Base-by-base conservation (phyloP, 2,329 filamentous ascomycete species). In the Amauroascus verrucosus region DNA sequence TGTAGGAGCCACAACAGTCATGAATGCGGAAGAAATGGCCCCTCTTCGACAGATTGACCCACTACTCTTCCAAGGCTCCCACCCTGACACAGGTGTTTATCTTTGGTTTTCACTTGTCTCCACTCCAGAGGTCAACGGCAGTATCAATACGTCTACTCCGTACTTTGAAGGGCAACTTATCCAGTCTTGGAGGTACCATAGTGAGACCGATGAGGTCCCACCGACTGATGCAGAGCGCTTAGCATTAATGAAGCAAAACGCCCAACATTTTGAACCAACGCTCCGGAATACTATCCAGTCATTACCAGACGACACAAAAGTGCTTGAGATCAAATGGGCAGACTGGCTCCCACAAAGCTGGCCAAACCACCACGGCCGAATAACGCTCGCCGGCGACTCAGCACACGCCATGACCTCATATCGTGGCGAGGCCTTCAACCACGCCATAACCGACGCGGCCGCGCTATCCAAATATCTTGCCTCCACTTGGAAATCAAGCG, bases 31-130 rank as follows among this genome's bases (percentile, higher is more conserved):
- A 22, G 69, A 71, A 58, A 75, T 74, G 1, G 64, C 70, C 2
- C 71, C 65, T 50, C 62, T 77, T 30, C 68, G 73, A 3, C 64
- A 60, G 6, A 71, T 71, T 51, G 73, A 77, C 52, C 72, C 73
- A 1, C 63, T 77, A 64, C 24, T 60, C 61, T 1, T 51, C 58
- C 35, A 49, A 58, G n/a, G 64, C 63, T 1, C 60, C 62, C 32
- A 63, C 60, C 11, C 67, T 64, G 65, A 60, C 60, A 4, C 67
- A 13, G 33, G 33, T n/a, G 33, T 67, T 46, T 72, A 72, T 61
- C 75, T 72, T 62, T 77, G 77, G 59, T 71, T 76, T 48, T 75
- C 73, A 9, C 75, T 72, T 70, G 57, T 51, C 16, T 67, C 61
- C 8, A 64, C 60, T 32, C 26, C 70, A 1, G 67, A 73, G 49